Evolutionary conservation across 768 basidiomycete species (phyloP).

Genomic region (Rhodocollybia butyracea): DNA sequence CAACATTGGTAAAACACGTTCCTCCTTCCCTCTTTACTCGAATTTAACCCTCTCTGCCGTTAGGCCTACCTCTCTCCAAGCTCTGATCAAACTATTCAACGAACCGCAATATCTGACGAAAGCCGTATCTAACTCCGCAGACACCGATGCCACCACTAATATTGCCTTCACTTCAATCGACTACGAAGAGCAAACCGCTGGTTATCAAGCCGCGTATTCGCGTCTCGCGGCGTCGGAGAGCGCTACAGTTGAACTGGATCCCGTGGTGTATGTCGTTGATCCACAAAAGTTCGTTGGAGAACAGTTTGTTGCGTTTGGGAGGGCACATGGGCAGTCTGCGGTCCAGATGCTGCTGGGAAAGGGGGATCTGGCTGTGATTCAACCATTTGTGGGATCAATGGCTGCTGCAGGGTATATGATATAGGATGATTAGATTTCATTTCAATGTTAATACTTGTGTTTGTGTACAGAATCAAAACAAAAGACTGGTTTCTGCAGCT

Average conservation of each 20-base stretch:
- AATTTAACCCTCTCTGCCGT: background rate
- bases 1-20: slow-evolving; percentile 55
- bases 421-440: background rate
- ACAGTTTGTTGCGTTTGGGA: slow-evolving; percentile 38
- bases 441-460: too few species aligned
- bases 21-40: too few species aligned
- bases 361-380: slow-evolving; percentile 23
- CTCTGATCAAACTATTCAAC: slow-evolving; percentile 72
- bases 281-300: slow-evolving; percentile 52
- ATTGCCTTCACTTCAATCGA: slow-evolving; percentile 74
- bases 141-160: slow-evolving; percentile 41
- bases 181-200: slow-evolving; percentile 84
- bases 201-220: slow-evolving; percentile 94
- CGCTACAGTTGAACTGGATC: slow-evolving; percentile 41
- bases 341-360: slow-evolving; percentile 31
- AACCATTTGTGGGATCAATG: slow-evolving; percentile 19
- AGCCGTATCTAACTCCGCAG: slow-evolving; percentile 24
- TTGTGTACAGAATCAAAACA: too few species aligned
- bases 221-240: slow-evolving; percentile 80
- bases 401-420: slow-evolving; percentile 7
- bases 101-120: slow-evolving; percentile 66
- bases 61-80: slow-evolving; percentile 70
- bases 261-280: slow-evolving; percentile 56
- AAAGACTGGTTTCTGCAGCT: too few species aligned
- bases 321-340: slow-evolving; percentile 18